A percentile compares a stretch with the other conserved stretches of the same genome.
These are phyloP conservation scores for Tulasnella calospora DNA, from an alignment of 768 basidiomycete genomes.

Conservation along the genomic window DNA sequence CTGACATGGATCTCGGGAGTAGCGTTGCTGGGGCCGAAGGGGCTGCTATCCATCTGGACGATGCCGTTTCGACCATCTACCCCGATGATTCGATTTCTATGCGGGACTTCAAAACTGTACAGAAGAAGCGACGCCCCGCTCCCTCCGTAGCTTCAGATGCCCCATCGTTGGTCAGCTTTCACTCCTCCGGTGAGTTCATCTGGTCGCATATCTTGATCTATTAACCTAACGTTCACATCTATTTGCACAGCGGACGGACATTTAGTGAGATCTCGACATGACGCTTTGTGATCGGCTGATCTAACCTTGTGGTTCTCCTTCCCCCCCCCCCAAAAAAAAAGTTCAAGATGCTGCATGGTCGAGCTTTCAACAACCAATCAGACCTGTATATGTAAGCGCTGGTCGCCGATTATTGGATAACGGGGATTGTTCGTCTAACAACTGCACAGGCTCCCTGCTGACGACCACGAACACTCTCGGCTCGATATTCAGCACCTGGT, in stretches of 20 bases:
- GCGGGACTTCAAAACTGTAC: neutral
- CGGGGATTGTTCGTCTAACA: neutral
- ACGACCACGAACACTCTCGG: conserved; percentile 13
- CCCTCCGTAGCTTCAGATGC: neutral
- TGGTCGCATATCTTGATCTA: neutral
- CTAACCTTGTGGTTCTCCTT: neutral
- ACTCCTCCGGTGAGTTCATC: neutral
- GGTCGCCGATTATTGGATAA: neutral
- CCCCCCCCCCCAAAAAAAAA: neutral
- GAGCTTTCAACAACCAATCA: conserved; percentile 14
- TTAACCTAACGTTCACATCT: neutral
- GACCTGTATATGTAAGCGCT: neutral
- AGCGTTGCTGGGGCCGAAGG: neutral
- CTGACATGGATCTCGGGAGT: neutral
- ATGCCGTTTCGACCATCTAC: conserved; percentile 10
- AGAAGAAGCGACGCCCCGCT: neutral
- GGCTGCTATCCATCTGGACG: neutral
- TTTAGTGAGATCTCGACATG: neutral
- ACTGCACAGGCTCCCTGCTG: conserved; percentile 5
- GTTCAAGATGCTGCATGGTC: conserved; percentile 18
- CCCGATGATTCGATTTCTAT: conserved; percentile 22
- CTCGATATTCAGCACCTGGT: conserved; percentile 14
- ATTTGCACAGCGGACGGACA: neutral
- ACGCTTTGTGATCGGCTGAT: neutral
- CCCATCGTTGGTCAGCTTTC: neutral